Evolutionary conservation across 73 alveolate species (phyloP).

Genomic region (Halteria grandinella): DNA sequence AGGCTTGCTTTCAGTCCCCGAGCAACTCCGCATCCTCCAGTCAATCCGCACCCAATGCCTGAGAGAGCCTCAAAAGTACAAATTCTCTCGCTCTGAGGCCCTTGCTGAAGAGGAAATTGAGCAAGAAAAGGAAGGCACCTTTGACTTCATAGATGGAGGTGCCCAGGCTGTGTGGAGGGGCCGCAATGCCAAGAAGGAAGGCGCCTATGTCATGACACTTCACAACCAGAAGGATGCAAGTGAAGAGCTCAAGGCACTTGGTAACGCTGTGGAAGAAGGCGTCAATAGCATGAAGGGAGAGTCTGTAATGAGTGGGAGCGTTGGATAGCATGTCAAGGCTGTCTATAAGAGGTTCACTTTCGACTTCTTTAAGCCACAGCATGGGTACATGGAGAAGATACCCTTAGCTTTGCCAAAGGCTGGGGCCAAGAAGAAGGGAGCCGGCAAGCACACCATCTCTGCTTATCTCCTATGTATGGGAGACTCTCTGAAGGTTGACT

Average conservation of each 20-base stretch:
- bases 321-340: background rate
- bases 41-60: background rate
- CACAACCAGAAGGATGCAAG: background rate
- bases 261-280: constrained; percentile 16
- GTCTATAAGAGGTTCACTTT: constrained; percentile 23
- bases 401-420: background rate
- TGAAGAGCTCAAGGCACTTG: constrained; percentile 14
- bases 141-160: background rate
- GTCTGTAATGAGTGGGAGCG: background rate
- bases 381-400: constrained; percentile 11
- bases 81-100: background rate
- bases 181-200: background rate
- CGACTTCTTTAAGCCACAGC: constrained; percentile 23
- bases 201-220: constrained; percentile 27
- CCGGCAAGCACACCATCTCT: background rate
- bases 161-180: background rate
- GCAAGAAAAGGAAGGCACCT: background rate
- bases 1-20: constrained; percentile 2
- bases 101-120: constrained; percentile 20
- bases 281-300: constrained; percentile 12
- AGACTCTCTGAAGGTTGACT: background rate
- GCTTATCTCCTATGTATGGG: background rate
- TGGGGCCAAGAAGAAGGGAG: constrained; percentile 12
- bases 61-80: background rate
- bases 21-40: background rate